Evolutionary conservation across 148 eudicot genomes (phyloP).

Genomic region (Rhododendron williamsianum): DNA sequence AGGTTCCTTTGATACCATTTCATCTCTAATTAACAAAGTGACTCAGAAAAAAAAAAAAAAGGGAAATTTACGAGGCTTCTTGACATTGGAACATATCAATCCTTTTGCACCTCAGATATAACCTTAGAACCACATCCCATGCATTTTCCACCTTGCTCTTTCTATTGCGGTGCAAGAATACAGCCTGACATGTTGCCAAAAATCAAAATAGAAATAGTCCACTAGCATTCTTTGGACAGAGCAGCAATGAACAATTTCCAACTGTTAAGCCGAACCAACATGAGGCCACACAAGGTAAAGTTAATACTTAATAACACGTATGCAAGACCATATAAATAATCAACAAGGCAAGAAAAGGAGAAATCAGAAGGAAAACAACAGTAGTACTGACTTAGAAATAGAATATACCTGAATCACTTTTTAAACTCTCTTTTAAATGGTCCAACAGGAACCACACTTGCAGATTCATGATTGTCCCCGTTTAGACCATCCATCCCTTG

Average conservation of each 20-base stretch:
- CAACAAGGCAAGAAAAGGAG: not conserved
- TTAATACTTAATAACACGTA: not conserved
- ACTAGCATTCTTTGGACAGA: not conserved
- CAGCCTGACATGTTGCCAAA: not conserved
- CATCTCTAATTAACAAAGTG: not conserved
- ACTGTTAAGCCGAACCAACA: not conserved
- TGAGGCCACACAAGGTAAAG: not conserved
- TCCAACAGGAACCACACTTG: slow-evolving; percentile 53
- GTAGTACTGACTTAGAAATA: not conserved
- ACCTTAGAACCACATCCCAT: not conserved
- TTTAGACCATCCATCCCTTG: slow-evolving; percentile 45
- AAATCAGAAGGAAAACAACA: not conserved
- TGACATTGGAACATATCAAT: not conserved
- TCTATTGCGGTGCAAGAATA: not conserved
- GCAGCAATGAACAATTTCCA: not conserved
- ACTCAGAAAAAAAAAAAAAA: not conserved
- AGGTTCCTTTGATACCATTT: not conserved
- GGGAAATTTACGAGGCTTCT: not conserved
- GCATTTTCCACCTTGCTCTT: not conserved
- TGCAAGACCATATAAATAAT: not conserved
- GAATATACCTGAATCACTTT: slow-evolving; percentile 32
- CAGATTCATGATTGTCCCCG: slow-evolving; percentile 44
- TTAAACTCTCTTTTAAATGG: slow-evolving; percentile 45
- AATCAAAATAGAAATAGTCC: not conserved
- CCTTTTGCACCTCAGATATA: not conserved